Conservation (phyloP, 306 rosid genomes). For the Prunus dulcis region DNA sequence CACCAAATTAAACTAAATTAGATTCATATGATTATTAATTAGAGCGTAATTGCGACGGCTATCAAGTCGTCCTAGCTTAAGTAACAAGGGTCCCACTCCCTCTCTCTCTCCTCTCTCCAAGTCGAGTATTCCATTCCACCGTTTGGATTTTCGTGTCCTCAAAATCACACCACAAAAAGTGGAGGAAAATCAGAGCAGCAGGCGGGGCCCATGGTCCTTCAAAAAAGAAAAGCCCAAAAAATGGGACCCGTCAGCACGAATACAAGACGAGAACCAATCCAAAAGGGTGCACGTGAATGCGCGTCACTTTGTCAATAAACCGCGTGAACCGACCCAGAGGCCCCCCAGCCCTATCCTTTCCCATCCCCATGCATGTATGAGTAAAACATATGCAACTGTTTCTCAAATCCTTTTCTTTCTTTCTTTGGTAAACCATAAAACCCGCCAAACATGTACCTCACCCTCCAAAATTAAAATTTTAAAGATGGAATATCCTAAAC, state of each 20-base stretch:
- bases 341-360: neutral
- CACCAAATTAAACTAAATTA: too few species aligned
- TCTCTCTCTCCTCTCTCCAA: neutral
- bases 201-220: neutral
- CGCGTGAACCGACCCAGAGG: conserved; percentile 30
- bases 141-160: neutral
- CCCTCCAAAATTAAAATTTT: too few species aligned
- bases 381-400: conserved; percentile 6
- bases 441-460: conserved; percentile 21
- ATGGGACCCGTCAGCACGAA: conserved; percentile 4
- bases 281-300: conserved; percentile 35
- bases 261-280: neutral
- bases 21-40: neutral
- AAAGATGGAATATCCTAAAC: too few species aligned
- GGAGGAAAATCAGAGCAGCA: neutral
- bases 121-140: neutral
- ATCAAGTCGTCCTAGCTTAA: neutral
- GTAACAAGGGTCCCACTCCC: neutral
- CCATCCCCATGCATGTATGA: neutral
- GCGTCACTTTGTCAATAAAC: conserved; percentile 38
- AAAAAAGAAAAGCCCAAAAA: neutral
- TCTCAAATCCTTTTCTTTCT: conserved; percentile 6
- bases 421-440: neutral
- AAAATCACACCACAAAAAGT: neutral
- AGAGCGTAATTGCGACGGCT: neutral